These are phyloP conservation scores for Chalaropsis ovoidea DNA, from an alignment of 2,329 filamentous ascomycete genomes.

Conservation along the genomic window DNA sequence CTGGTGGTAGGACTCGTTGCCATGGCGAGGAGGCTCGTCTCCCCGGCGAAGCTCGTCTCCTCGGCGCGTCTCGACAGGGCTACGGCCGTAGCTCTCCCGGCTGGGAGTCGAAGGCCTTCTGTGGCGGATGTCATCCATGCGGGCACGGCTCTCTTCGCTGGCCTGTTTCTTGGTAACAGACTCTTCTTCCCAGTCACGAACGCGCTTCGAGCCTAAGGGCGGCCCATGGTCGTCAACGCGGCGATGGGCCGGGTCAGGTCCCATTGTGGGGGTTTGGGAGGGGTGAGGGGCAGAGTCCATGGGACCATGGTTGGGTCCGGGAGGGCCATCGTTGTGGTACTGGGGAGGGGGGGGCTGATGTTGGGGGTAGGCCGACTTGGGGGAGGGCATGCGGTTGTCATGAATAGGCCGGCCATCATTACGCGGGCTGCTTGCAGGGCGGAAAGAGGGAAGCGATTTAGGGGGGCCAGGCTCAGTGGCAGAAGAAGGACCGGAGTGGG, in stretches of 20 bases:
- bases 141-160: slow-evolving; percentile 77
- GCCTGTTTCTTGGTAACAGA: slow-evolving; percentile 70
- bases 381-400: slow-evolving; percentile 83
- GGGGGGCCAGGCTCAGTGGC: slow-evolving; percentile 23
- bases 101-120: slow-evolving; percentile 69
- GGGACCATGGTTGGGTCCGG: slow-evolving; percentile 38
- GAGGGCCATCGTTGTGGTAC: slow-evolving; percentile 55
- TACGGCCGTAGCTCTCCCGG: slow-evolving; percentile 59
- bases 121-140: slow-evolving; percentile 72
- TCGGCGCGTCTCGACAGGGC: slow-evolving; percentile 61
- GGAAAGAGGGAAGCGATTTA: slow-evolving; percentile 51
- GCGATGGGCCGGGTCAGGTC: slow-evolving; percentile 57
- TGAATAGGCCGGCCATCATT: slow-evolving; percentile 72
- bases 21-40: slow-evolving; percentile 54
- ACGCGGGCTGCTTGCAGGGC: slow-evolving; percentile 62
- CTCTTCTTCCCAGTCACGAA: slow-evolving; percentile 89
- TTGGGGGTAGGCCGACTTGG: slow-evolving; percentile 73
- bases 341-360: slow-evolving; percentile 46
- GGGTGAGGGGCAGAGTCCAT: slow-evolving; percentile 55
- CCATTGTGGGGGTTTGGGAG: slow-evolving; percentile 34
- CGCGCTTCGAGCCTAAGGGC: slow-evolving; percentile 71
- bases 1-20: slow-evolving; percentile 74
- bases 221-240: slow-evolving; percentile 60
- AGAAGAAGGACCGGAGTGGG: slow-evolving; percentile 34
- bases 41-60: slow-evolving; percentile 50